Evolutionary conservation across 306 rosid species (phyloP), one percentile per base, ranked within the genome.

Genomic region (Malus sylvestris): DNA sequence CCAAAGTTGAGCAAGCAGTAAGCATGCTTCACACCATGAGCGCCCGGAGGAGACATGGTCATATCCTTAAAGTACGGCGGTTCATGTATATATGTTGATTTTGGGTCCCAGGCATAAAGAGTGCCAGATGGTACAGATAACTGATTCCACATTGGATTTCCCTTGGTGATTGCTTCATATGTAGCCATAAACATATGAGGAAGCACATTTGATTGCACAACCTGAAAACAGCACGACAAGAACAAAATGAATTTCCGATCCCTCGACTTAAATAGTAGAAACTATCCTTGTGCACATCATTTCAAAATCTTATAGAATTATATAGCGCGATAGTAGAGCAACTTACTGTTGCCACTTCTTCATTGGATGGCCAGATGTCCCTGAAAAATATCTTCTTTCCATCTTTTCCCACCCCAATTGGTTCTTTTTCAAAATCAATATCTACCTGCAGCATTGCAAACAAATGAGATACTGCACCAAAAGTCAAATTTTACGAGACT

Each of bases 41-140:
- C 64, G 3, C 99, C 99, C 0, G 96, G 97, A 72, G 99, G 93
- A 80, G 96, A 90, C 99, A 95, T 92, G 88, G 81, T 90, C 99
- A 95, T 95, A 64, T 72, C 86, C 62, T 88, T 90, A 79, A 95
- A 95, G 67, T 91, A 95, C 13, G 97, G 97, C 30, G 99, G 97
- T 67, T 95, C 94, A 2, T 95, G 97, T 74, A 95, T 92, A 68
- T 92, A 95, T 9, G 99, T 92, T 40, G 99, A 95, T 42, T 79
- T 73, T 35, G 96, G 73, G 88, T 95, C 97, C 99, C 99, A 94
- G 44, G 89, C 78, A 84, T 92, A 95, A 10, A 95, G 95, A 67
- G 86, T 88, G 84, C 96, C 92, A 46, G 90, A 76, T 33, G 98
- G 97, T 76, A 95, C 96, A 68, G 97, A 86, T 76, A 95, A 83